These are phyloP conservation scores for Tetragonia tetragonoides DNA, from an alignment of 148 eudicot genomes.

Conservation along the genomic window DNA sequence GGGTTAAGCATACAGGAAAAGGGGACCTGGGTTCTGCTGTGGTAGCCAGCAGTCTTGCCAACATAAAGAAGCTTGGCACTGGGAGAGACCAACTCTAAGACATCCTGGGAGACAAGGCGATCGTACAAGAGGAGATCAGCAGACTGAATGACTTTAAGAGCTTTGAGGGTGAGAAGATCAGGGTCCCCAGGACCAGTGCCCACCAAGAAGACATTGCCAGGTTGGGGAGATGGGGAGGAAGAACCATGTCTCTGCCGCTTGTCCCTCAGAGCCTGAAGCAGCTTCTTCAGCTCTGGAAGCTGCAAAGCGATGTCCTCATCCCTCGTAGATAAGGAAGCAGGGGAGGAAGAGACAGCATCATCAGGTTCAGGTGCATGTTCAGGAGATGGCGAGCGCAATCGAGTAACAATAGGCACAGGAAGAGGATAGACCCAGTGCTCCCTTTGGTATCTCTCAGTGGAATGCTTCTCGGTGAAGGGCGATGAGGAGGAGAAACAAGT, in stretches of 20 bases:
- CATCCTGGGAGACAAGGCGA: slow-evolving; percentile 81
- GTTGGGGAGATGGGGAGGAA: background rate
- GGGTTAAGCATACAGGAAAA: no score
- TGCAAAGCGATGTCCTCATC: slow-evolving; percentile 72
- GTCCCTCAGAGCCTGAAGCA: slow-evolving; percentile 59
- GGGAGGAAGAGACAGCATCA: background rate
- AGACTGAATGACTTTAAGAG: slow-evolving; percentile 55
- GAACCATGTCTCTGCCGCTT: slow-evolving; percentile 38
- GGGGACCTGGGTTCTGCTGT: slow-evolving; percentile 69
- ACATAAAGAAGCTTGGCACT: slow-evolving; percentile 79
- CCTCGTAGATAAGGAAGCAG: slow-evolving; percentile 6
- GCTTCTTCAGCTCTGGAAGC: slow-evolving; percentile 76
- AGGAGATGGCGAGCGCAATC: slow-evolving; percentile 1
- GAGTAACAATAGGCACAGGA: slow-evolving; percentile 5
- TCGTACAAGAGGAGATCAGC: slow-evolving; percentile 93
- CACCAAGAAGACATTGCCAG: slow-evolving; percentile 81
- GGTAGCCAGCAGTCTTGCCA: slow-evolving; percentile 97
- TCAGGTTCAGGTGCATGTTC: slow-evolving; percentile 6
- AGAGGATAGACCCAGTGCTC: slow-evolving; percentile 66
- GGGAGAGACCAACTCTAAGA: slow-evolving; percentile 63
- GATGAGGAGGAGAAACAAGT: slow-evolving; percentile 17
- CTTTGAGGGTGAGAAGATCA: slow-evolving; percentile 77
- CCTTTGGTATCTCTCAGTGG: slow-evolving; percentile 51
- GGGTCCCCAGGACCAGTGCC: slow-evolving; percentile 98
- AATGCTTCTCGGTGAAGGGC: slow-evolving; percentile 67